Evolutionary conservation across 1,284 basidiomycete species (phyloP).

Genomic region (Stereum hirsutum): DNA sequence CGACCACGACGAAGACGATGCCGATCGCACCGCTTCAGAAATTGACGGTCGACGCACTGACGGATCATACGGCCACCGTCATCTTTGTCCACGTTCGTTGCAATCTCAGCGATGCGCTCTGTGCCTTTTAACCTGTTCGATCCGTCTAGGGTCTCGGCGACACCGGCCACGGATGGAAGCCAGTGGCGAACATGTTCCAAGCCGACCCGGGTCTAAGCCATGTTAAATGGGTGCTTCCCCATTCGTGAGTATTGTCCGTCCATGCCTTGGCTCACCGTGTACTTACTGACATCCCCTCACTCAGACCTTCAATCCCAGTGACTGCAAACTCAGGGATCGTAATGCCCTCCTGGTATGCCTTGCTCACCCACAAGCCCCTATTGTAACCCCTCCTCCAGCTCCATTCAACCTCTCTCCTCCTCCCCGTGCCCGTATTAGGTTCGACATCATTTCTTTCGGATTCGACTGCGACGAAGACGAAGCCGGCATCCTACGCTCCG

Average conservation of each 20-base stretch:
- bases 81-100: constrained; percentile 78
- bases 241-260: constrained; percentile 41
- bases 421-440: constrained; percentile 35
- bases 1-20: no score
- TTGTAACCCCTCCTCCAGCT: constrained; percentile 1
- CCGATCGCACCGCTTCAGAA: constrained; percentile 32
- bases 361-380: constrained; percentile 3
- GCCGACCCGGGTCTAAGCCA: constrained; percentile 46
- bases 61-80: constrained; percentile 77
- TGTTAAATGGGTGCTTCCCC: constrained; percentile 79
- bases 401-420: constrained; percentile 1
- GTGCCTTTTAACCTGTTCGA: no score
- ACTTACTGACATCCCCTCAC: neutral
- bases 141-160: constrained; percentile 61
- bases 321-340: constrained; percentile 60
- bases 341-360: constrained; percentile 64
- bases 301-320: constrained; percentile 45
- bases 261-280: constrained; percentile 3
- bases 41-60: constrained; percentile 42
- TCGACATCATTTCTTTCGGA: constrained; percentile 68
- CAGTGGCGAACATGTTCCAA: constrained; percentile 61
- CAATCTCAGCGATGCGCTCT: neutral
- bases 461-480: constrained; percentile 63
- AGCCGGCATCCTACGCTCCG: constrained; percentile 60
- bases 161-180: constrained; percentile 68